A percentile compares a stretch with the other conserved stretches of the same genome.
These are phyloP conservation scores for Raffaelea albimanens DNA, from an alignment of 2,329 filamentous ascomycete genomes.

Conservation along the genomic window DNA sequence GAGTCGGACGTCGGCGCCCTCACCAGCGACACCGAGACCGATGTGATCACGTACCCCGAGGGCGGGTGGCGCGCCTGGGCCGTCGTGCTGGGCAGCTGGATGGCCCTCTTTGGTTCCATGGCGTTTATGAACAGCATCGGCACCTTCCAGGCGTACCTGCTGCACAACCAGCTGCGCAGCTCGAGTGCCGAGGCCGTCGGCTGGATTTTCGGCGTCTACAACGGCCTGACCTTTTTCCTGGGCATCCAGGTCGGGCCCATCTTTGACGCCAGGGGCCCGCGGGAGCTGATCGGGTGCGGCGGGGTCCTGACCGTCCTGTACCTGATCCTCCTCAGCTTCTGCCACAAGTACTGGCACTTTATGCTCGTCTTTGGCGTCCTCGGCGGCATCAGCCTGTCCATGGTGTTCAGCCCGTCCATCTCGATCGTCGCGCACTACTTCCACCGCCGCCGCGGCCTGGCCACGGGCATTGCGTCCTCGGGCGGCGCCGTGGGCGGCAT, in stretches of 20 bases:
- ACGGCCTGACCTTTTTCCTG: neutral
- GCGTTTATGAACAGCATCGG: neutral
- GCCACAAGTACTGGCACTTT: neutral
- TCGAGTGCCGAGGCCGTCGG: neutral
- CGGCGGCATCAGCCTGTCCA: neutral
- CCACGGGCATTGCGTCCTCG: neutral
- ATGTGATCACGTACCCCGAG: neutral
- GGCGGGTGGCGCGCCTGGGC: neutral
- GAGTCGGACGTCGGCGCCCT: no score
- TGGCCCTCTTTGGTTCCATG: neutral
- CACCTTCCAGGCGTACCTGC: neutral
- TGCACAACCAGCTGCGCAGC: neutral
- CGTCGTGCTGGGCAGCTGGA: neutral
- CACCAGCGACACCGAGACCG: no score
- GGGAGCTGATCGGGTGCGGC: neutral
- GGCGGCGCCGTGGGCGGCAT: neutral
- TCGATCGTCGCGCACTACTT: neutral
- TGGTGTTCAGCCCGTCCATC: neutral
- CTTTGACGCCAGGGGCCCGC: neutral
- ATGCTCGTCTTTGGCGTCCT: neutral
- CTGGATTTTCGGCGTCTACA: neutral
- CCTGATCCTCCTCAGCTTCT: neutral
- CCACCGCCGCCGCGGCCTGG: neutral
- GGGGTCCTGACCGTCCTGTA: neutral
- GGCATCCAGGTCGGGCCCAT: neutral